Conservation (phyloP, 2,329 filamentous ascomycete species). For the Pestalotiopsis sp. region DNA sequence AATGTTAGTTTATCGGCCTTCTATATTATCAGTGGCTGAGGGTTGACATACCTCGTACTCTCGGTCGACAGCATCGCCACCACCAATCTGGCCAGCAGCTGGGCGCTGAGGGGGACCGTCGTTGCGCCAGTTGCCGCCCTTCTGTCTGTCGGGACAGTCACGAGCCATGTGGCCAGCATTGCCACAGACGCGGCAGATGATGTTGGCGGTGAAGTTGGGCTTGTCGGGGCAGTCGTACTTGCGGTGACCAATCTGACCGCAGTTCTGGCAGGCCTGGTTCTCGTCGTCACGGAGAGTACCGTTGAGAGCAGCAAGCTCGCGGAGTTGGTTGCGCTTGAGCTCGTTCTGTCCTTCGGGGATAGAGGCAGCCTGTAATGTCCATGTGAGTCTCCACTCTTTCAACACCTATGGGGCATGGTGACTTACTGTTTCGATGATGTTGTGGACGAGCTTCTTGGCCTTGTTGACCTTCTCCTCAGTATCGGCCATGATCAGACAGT, state of each 20-base stretch:
- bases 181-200: constrained; percentile 97
- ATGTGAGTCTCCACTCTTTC: background rate
- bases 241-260: constrained; percentile 96
- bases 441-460: constrained; percentile 97
- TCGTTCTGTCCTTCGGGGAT: constrained; percentile 99
- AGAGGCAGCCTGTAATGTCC: constrained; percentile 74
- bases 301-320: constrained; percentile 96
- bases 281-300: constrained; percentile 98
- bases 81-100: constrained; percentile 65
- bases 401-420: background rate
- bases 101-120: constrained; percentile 55
- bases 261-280: constrained; percentile 99
- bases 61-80: constrained; percentile 83
- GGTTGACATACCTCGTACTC: constrained; percentile 83
- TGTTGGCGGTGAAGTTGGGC: constrained; percentile 98
- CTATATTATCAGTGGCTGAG: background rate
- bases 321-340: constrained; percentile 96
- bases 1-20: constrained; percentile 38
- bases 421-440: constrained; percentile 95
- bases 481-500: constrained; percentile 99
- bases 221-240: constrained; percentile 99
- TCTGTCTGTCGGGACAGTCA: constrained; percentile 93
- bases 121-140: constrained; percentile 91
- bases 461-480: constrained; percentile 99
- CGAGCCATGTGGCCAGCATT: constrained; percentile 98